Percentiles rank a stretch among this genome's conserved stretches.
These are phyloP conservation scores for Paraphaeosphaeria sporulosa DNA, from an alignment of 2,329 filamentous ascomycete genomes.

Conservation along the genomic window DNA sequence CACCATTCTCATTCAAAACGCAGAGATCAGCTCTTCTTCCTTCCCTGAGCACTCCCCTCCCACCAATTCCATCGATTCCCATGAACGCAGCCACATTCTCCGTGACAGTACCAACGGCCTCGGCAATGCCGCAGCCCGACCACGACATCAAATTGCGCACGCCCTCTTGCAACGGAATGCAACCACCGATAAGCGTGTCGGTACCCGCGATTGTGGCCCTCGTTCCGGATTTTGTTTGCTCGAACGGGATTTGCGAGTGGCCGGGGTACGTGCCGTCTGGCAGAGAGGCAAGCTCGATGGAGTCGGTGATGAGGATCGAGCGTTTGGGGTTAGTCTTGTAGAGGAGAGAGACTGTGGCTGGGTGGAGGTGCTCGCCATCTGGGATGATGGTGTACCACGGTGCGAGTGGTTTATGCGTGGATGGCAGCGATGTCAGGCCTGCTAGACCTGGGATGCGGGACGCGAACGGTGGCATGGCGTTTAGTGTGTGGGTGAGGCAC, in stretches of 20 bases:
- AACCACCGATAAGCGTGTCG: slow-evolving; percentile 63
- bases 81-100: slow-evolving; percentile 61
- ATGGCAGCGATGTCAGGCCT: slow-evolving; percentile 49
- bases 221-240: slow-evolving; percentile 59
- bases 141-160: slow-evolving; percentile 58
- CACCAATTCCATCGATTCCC: slow-evolving; percentile 53
- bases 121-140: slow-evolving; percentile 56
- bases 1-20: slow-evolving; percentile 55
- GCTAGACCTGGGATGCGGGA: slow-evolving; percentile 61
- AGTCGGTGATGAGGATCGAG: slow-evolving; percentile 63
- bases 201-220: slow-evolving; percentile 61
- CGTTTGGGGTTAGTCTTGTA: slow-evolving; percentile 56
- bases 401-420: slow-evolving; percentile 27
- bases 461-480: slow-evolving; percentile 61
- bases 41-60: slow-evolving; percentile 52
- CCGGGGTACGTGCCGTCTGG: slow-evolving; percentile 61
- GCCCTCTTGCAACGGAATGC: slow-evolving; percentile 59
- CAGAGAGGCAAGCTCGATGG: slow-evolving; percentile 62
- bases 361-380: slow-evolving; percentile 63
- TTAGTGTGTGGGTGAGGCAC: slow-evolving; percentile 62
- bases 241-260: slow-evolving; percentile 59
- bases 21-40: slow-evolving; percentile 59
- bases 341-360: slow-evolving; percentile 57
- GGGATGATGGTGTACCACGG: slow-evolving; percentile 63
- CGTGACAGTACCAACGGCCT: slow-evolving; percentile 59